Conservation (phyloP, 805 yeast genomes). For the Lipomyces spencermartinsiae region DNA sequence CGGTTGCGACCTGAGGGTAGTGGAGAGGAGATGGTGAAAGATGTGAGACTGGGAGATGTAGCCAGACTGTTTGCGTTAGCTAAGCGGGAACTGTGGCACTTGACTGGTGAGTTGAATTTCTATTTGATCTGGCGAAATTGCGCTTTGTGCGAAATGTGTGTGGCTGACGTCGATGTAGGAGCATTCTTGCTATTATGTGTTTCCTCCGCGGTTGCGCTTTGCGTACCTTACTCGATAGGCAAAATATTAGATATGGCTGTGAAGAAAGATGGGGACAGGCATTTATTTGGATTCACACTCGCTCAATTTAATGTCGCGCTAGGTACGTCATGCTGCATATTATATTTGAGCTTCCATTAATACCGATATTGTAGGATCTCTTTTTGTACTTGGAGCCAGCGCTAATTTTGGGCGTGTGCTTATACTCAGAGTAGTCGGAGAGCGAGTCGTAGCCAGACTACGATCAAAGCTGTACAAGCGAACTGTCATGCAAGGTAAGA, state of each 20-base stretch:
- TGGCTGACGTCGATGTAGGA: constrained; percentile 34
- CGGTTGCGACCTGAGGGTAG: constrained; percentile 3
- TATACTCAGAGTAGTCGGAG: constrained; percentile 79
- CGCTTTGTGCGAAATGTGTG: background rate
- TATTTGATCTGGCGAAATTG: background rate
- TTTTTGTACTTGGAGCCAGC: constrained; percentile 74
- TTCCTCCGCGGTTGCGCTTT: constrained; percentile 81
- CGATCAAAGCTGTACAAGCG: constrained; percentile 78
- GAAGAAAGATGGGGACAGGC: constrained; percentile 45
- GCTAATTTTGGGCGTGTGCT: constrained; percentile 83
- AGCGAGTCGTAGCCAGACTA: constrained; percentile 81
- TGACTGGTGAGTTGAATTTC: constrained; percentile 60
- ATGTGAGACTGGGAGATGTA: constrained; percentile 48
- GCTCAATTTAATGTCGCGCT: constrained; percentile 66
- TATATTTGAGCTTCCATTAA: background rate
- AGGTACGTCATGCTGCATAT: constrained; percentile 47
- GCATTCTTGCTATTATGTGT: constrained; percentile 70
- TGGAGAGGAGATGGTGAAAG: constrained; percentile 12
- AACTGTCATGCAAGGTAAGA: constrained; percentile 64
- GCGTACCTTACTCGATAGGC: constrained; percentile 82
- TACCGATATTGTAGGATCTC: constrained; percentile 25
- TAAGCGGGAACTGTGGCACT: constrained; percentile 59
- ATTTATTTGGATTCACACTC: constrained; percentile 64
- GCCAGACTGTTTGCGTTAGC: constrained; percentile 60
- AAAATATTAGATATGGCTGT: constrained; percentile 77